Percentiles rank a stretch among this genome's conserved stretches.
Evolutionary conservation across 306 rosid species (phyloP).

Genomic region (Psophocarpus tetragonolobus): DNA sequence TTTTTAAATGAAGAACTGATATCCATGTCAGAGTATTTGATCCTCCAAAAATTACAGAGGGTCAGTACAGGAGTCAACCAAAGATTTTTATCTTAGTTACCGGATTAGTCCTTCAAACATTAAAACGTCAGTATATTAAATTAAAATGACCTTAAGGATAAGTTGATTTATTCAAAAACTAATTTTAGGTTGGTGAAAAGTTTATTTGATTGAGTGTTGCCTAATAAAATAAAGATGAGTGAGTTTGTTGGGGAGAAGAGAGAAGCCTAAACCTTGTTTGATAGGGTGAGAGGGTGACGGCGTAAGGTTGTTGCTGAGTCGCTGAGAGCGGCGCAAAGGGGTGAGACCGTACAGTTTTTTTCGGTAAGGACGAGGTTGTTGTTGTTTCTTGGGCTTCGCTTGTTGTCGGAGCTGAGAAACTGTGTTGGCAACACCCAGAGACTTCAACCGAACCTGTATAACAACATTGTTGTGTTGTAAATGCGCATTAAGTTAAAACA

Average conservation of each 20-base stretch:
- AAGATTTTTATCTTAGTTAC: neutral
- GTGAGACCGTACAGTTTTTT: constrained; percentile 31
- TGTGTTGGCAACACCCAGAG: constrained; percentile 50
- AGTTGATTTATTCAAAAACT: too few species aligned
- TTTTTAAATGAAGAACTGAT: neutral
- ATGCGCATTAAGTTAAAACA: too few species aligned
- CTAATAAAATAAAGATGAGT: too few species aligned
- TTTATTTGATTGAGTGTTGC: too few species aligned
- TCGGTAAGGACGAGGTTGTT: neutral
- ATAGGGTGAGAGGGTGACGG: neutral
- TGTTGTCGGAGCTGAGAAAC: constrained; percentile 49
- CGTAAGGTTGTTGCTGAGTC: constrained; percentile 39
- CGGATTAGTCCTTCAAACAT: neutral
- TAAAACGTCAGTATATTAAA: neutral
- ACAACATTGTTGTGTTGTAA: too few species aligned
- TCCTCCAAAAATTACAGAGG: neutral
- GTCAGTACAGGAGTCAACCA: neutral
- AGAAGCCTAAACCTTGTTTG: constrained; percentile 25
- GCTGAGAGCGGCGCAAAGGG: constrained; percentile 61
- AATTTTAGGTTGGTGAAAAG: too few species aligned
- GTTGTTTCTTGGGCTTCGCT: neutral
- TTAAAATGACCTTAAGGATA: too few species aligned
- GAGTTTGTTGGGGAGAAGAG: too few species aligned
- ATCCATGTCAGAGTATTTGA: neutral
- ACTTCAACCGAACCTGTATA: constrained; percentile 55